Evolutionary conservation across 1,284 basidiomycete species (phyloP), one percentile per base, ranked within the genome.

Genomic region (Marasmius fiardii): DNA sequence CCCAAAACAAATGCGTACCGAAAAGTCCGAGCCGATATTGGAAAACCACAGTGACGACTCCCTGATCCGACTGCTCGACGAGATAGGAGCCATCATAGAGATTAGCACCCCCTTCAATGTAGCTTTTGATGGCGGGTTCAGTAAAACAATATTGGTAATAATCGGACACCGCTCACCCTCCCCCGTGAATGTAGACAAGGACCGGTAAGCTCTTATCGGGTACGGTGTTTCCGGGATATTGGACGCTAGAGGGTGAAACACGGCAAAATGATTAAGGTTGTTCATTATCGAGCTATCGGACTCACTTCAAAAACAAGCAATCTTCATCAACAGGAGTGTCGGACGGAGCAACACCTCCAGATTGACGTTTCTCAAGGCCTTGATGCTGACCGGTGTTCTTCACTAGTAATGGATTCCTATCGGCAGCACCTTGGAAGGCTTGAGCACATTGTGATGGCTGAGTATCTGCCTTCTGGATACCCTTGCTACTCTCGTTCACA

Each of bases 1-100:
- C 10, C 12, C 10, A 16, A 26, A 49, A 8, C 28, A 18, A 12
- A 31, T 4, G n/a, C 47, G 47, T 33, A 49, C 47, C 76, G 47
- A 74, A 77, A n/a, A 70, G 58, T 2, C 76, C 76, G 0, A 78
- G 63, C 23, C 75, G 68, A 54, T 77, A 76, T 60, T 77, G 74
- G 14, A 75, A 67, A 11, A 68, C 54, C 3, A 79, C 73, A 1
- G 67, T 68, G 1, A 79, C 53, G 7, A 73, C 63, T 3, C 65
- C 65, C 16, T 69, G 61, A 18, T 60, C 61, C 18, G 69, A 60
- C 55, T 64, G 65, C 2, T 58, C 58, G 52, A 71, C 59, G 23
- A 71, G 58, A 26, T 52, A 48, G n/a, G 44, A 39, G 11, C 53
- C 57, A 34, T 21, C 14, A 41, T 44, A 55, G 3, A 10, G 8